Evolutionary conservation across 2,329 filamentous ascomycete genomes (phyloP).

Genomic region (Purpureocillium lavendulum): DNA sequence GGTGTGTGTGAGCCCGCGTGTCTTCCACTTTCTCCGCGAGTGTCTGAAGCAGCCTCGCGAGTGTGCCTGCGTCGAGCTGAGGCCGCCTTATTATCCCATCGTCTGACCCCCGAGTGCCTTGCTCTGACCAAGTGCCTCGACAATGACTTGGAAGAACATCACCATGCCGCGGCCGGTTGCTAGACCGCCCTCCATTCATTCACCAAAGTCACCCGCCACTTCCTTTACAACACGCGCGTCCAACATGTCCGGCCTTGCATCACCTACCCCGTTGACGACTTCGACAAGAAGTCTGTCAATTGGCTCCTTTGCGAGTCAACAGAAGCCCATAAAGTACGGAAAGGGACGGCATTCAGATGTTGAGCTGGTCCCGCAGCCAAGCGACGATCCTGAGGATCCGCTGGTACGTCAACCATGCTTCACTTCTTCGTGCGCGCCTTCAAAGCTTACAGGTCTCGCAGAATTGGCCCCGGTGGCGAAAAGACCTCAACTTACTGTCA

Average conservation of each 20-base stretch:
- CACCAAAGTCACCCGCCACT: slow-evolving; percentile 3
- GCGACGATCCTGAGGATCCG: slow-evolving; percentile 44
- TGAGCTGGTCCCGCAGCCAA: slow-evolving; percentile 47
- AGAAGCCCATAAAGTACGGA: slow-evolving; percentile 37
- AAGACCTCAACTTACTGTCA: slow-evolving; percentile 37
- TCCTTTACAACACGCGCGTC: neutral
- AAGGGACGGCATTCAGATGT: slow-evolving; percentile 31
- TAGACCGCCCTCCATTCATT: slow-evolving; percentile 6
- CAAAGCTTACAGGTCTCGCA: slow-evolving; percentile 12
- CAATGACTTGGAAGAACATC: slow-evolving; percentile 5
- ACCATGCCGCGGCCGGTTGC: neutral
- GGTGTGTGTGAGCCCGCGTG: neutral
- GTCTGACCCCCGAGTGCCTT: too few species aligned
- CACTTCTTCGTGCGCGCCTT: neutral
- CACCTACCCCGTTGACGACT: slow-evolving; percentile 4
- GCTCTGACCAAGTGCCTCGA: neutral
- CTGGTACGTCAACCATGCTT: slow-evolving; percentile 29
- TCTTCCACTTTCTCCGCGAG: neutral
- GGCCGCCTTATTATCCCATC: slow-evolving; percentile 1
- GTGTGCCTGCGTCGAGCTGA: slow-evolving; percentile 2
- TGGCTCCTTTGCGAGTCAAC: slow-evolving; percentile 7
- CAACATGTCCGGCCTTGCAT: neutral
- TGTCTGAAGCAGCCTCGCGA: too few species aligned
- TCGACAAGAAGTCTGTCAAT: slow-evolving; percentile 5
- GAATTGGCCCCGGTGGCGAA: slow-evolving; percentile 50